Conservation (phyloP, 805 yeast genomes). For the Teunomyces gatunensis region DNA sequence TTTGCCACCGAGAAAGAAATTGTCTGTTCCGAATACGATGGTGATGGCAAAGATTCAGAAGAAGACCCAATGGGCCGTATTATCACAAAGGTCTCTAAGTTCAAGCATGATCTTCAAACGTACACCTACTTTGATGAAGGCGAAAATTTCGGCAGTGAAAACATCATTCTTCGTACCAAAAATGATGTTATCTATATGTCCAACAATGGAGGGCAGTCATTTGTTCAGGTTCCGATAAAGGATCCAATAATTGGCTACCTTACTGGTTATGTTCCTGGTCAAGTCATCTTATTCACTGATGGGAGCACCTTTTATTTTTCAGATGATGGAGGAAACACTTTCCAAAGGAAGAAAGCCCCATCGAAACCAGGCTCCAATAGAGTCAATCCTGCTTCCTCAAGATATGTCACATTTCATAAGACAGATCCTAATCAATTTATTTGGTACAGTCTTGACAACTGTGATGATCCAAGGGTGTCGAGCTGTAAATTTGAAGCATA, state of each 20-base stretch:
- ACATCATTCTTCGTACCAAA: constrained; percentile 56
- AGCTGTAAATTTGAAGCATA: constrained; percentile 60
- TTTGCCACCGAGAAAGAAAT: constrained; percentile 26
- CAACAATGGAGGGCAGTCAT: constrained; percentile 61
- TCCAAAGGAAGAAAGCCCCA: constrained; percentile 49
- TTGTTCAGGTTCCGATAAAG: constrained; percentile 38
- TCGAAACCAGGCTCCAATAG: constrained; percentile 30
- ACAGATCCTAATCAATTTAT: constrained; percentile 56
- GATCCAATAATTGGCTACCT: constrained; percentile 52
- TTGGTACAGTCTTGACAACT: constrained; percentile 62
- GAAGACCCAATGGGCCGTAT: constrained; percentile 24
- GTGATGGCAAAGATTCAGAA: constrained; percentile 11
- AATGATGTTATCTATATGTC: constrained; percentile 59
- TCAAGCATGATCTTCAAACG: constrained; percentile 52
- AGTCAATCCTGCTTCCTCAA: constrained; percentile 19
- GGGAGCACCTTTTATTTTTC: constrained; percentile 55
- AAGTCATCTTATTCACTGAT: constrained; percentile 52
- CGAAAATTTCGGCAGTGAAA: constrained; percentile 28
- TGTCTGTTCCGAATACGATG: constrained; percentile 32
- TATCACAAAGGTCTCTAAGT: constrained; percentile 34
- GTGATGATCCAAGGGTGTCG: constrained; percentile 42
- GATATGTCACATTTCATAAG: constrained; percentile 59
- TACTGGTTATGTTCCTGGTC: constrained; percentile 59
- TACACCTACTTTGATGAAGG: constrained; percentile 63
- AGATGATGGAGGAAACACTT: constrained; percentile 63